Conservation (phyloP, 116 monocot genomes). For the Trichopus zeylanicus region DNA sequence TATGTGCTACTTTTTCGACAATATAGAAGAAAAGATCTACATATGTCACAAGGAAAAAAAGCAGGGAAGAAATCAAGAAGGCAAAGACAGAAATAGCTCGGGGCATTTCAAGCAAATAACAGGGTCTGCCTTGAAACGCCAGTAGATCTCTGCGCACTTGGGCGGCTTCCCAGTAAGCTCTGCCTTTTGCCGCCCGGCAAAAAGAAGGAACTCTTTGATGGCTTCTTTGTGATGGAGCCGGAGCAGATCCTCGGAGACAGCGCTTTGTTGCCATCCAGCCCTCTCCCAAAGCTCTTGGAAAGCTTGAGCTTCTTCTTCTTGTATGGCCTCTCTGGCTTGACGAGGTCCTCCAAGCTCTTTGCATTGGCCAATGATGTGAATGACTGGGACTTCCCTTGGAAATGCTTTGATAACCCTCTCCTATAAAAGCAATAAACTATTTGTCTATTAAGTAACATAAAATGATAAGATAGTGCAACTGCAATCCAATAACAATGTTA, state of each 20-base stretch:
- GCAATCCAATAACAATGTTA: too few relatives aligned
- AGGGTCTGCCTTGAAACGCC: neutral
- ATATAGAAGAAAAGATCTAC: too few relatives aligned
- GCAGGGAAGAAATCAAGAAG: too few relatives aligned
- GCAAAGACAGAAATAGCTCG: too few relatives aligned
- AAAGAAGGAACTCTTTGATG: slow-evolving; percentile 2
- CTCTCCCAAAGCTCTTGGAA: slow-evolving; percentile 2
- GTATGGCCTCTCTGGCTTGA: slow-evolving; percentile 6
- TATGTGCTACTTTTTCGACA: too few relatives aligned
- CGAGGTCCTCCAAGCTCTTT: slow-evolving; percentile 4
- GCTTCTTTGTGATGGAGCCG: slow-evolving; percentile 6
- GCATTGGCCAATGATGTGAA: slow-evolving; percentile 7
- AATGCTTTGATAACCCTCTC: slow-evolving; percentile 13
- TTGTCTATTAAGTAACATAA: too few relatives aligned
- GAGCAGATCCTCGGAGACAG: slow-evolving; percentile 1
- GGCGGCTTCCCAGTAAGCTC: slow-evolving; percentile 1
- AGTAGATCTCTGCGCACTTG: neutral
- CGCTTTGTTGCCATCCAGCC: neutral
- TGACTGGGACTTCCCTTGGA: slow-evolving; percentile 11
- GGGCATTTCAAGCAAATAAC: neutral
- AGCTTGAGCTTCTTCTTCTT: slow-evolving; percentile 1
- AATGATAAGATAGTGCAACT: too few relatives aligned
- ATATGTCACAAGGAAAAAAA: too few relatives aligned
- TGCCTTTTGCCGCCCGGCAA: neutral
- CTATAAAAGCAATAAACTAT: neutral